Evolutionary conservation across 306 rosid species (phyloP), one percentile per base, ranked within the genome.

Genomic region (Ochetophila trinervis): DNA sequence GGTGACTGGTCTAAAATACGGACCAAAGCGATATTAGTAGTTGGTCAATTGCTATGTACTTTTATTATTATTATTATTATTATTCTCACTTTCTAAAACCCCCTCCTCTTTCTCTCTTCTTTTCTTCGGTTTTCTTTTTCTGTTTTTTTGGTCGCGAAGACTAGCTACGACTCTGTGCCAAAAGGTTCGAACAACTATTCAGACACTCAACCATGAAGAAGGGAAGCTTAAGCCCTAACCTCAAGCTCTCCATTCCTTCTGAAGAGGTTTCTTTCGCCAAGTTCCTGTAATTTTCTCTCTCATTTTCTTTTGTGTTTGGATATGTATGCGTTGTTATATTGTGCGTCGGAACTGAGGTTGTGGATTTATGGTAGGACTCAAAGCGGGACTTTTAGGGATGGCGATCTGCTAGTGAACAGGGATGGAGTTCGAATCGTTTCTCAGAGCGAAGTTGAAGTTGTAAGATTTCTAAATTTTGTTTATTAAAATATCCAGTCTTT

Each of bases 341-440:
- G 42, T 21, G 56, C 24, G 34, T 7, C 58, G 67, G 63, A 36
- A 76, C 14, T 77, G 52, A 77, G 78, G 55, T 62, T 66, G 57
- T 77, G 74, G 62, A 34, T 54, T 30, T 74, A 9, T 58, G 80
- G 63, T 64, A 94, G 99, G 82, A 94, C 99, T 47, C 81, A 88
- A 76, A 88, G 99, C 59, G 97, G 96, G 14, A 94, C 99, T 23
- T 94, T 94, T 85, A 85, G 57, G 83, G 95, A 88, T 60, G 99
- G 95, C 60, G 95, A 94, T 88, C 96, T 94, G 65, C 96, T 94
- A 34, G 99, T 94, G 20, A 90, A 94, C 61, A 84, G 79, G 53
- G 91, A 90, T 68, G 99, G 99, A 23, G 96, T 94, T 78, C 90
- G 99, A 74, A 69, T 94, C 78, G 88, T 94, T 17, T 62, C 99